Evolutionary conservation across 2,329 filamentous ascomycete genomes (phyloP).

Genomic region (Parascedosporium putredinis): DNA sequence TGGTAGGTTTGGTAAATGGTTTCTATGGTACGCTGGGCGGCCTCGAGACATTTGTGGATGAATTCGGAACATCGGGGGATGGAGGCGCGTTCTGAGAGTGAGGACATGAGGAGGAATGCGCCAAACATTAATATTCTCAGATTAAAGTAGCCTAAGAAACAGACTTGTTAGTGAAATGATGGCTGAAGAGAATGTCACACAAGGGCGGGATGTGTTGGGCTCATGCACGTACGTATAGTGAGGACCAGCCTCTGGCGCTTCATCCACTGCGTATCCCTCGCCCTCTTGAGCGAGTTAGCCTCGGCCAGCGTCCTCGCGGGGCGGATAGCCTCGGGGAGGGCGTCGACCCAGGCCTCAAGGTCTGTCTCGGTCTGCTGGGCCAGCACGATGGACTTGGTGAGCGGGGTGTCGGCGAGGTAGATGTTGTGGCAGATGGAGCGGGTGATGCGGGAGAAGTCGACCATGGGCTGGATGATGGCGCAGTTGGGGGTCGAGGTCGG

Average conservation of each 20-base stretch:
- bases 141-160: conserved; percentile 17
- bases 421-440: conserved; percentile 16
- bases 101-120: conserved; percentile 15
- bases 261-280: conserved; percentile 17
- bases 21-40: conserved; percentile 19
- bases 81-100: conserved; percentile 13
- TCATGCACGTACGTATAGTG: conserved; percentile 16
- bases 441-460: conserved; percentile 18
- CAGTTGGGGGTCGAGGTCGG: conserved; percentile 18
- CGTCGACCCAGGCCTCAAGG: conserved; percentile 15
- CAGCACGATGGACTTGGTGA: conserved; percentile 13
- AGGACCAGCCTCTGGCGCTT: conserved; percentile 18
- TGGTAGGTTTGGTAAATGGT: conserved; percentile 19
- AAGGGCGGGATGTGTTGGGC: too few species aligned
- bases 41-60: conserved; percentile 16
- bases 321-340: conserved; percentile 15
- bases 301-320: conserved; percentile 11
- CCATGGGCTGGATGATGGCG: conserved; percentile 18
- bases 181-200: background rate
- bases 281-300: conserved; percentile 12
- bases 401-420: conserved; percentile 15
- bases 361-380: conserved; percentile 16
- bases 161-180: conserved; percentile 9
- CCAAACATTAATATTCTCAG: conserved; percentile 18
- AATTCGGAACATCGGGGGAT: conserved; percentile 13